Conservation (phyloP, 208 protist species). For the Trypanosoma melophagium region DNA sequence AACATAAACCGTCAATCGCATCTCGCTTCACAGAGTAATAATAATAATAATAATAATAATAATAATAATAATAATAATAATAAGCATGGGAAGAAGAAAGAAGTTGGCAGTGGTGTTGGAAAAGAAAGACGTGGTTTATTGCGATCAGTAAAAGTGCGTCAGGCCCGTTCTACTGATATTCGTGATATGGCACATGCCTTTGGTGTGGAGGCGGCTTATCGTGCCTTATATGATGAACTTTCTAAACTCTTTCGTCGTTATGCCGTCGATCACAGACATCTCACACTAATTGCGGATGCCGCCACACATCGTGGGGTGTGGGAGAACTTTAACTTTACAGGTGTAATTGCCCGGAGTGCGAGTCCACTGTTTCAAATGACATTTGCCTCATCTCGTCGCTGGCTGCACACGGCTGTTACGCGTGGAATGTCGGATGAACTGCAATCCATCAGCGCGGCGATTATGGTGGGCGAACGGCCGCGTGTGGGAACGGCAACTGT, state of each 20-base stretch:
- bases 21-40: no score
- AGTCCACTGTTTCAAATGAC: conserved; percentile 93
- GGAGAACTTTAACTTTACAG: conserved; percentile 91
- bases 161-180: conserved; percentile 86
- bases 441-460: conserved; percentile 80
- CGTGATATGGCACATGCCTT: conserved; percentile 74
- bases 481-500: conserved; percentile 82
- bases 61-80: no score
- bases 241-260: conserved; percentile 87
- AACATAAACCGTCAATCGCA: no score
- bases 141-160: conserved; percentile 48
- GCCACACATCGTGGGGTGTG: conserved; percentile 84
- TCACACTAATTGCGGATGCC: conserved; percentile 88
- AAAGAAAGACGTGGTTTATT: no score
- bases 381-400: conserved; percentile 84
- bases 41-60: no score
- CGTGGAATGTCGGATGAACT: conserved; percentile 79
- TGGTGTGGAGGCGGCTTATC: conserved; percentile 85
- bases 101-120: no score
- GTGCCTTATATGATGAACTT: conserved; percentile 81
- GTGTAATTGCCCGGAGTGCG: conserved; percentile 81
- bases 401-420: conserved; percentile 83
- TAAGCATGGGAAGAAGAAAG: no score
- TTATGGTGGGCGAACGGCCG: conserved; percentile 90
- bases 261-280: conserved; percentile 84